Base-by-base conservation (phyloP, 305 asterid genomes). In the Fraxinus dipetala region DNA sequence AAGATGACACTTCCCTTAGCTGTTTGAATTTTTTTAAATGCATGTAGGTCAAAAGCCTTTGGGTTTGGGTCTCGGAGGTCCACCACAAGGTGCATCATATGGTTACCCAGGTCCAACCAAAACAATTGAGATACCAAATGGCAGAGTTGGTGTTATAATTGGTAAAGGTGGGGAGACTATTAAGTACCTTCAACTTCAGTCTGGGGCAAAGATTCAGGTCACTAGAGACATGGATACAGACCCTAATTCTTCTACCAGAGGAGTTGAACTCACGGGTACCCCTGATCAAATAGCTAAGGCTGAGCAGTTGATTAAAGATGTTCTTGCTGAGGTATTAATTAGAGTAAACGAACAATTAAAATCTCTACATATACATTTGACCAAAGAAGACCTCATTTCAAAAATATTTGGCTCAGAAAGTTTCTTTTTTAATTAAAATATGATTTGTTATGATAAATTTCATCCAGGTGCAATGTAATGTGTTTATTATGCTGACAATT, bases 201-300 rank as follows among this genome's bases (percentile, higher is more conserved):
- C 97, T 30, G 97, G 98, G 59, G 97, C 98, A 38, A 93, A 92
- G 88, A 93, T 95, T 88, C 97, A 95, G 88, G 96, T 94, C 70
- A 92, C 98, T 0, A 89, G 97, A 85, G 99, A 94, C 82, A 88
- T 88, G 93, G 98, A 95, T 78, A 91, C 96, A 0, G 97, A 93
- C 77, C 97, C 96, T 26, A 87, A 90, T 84, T 90, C 99, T 76
- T 26, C 85, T 40, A 90, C 95, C 11, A 88, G 98, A 83, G 93
- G 82, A 43, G 99, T 95, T 69, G 98, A 94, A 82, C 97, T 95
- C 79, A 90, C 79, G 90, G 98, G 98, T 13, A 89, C 97, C 54
- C 90, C 97, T 8, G 99, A 95, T 72, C 93, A 90, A 83, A 87
- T 95, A 77, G 91, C 95, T 22, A 92, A 86, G 84, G 99, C 98